Base-by-base conservation (phyloP, 805 yeast genomes). In the Wickerhamiella sorbophila region DNA sequence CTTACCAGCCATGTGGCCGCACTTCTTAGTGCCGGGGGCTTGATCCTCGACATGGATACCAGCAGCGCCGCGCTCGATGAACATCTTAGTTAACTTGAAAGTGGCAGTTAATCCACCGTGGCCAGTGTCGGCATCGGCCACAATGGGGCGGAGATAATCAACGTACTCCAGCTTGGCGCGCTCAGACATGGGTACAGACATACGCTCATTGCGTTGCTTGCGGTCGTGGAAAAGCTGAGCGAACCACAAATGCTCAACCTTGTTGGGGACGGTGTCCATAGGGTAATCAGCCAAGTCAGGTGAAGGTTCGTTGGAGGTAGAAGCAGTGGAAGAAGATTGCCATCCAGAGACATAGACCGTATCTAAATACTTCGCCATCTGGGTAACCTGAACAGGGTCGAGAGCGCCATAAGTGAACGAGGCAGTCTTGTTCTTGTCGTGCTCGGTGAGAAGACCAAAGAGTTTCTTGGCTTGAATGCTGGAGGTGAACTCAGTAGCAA, bases 1-100 rank as follows among this genome's bases (percentile, higher is more conserved):
- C 65, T 91, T 85, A 55, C 97, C 97, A 52, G 94, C 96, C 97
- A 88, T 88, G 66, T 88, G 97, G 47, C 97, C 97, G 69, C 97
- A 88, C 69, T 88, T 88, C 66, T 88, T 88, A 55, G 96, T 88
- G 56, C 96, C 95, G 42, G 97, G 95, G 42, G 96, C 95, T 72
- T 88, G 97, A 66, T 88, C 97, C 69, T 88, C 98, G 61, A 88
- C 86, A 63, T 88, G 98, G 56, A 88, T 86, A 59, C 97, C 97
- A 45, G 97, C 96, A 44, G 97, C 98, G 64, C 97, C 97, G 57
- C 93, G 77, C 69, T 88, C 97, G 54, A 88, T 83, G 60, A 88
- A 88, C 77, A 88, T 71, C 70, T 88, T 88, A 56, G 95, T 86
- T 62, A 88, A 75, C 67, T 88, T 88, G 67, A 86, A 80, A 52